phyloP scores from a whole-genome alignment of 768 basidiomycete species.

The Boletus barrowsii region DNA sequence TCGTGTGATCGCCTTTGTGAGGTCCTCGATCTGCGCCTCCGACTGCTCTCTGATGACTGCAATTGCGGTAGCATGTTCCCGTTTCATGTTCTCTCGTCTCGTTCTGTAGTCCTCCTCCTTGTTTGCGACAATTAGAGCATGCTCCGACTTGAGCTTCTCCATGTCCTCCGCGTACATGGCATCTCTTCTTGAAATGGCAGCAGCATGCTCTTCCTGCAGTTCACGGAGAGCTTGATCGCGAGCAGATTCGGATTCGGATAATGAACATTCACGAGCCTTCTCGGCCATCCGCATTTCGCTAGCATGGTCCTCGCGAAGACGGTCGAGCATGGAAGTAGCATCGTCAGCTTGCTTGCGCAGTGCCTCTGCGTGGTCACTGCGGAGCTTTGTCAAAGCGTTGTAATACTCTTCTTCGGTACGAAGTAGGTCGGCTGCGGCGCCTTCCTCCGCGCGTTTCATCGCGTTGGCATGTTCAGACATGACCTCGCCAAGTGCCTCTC shows the following conservation, averaged over 20 bases:
- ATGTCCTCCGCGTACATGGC: conserved; percentile 60
- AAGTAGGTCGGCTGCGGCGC: conserved; percentile 53
- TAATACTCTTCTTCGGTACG: conserved; percentile 81
- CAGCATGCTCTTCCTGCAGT: conserved; percentile 70
- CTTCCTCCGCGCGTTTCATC: conserved; percentile 61
- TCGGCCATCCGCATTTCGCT: conserved; percentile 71
- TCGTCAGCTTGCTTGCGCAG: conserved; percentile 62
- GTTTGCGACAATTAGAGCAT: conserved; percentile 47
- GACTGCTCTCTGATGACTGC: conserved; percentile 32
- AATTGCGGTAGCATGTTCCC: conserved; percentile 35
- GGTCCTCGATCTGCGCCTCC: conserved; percentile 52
- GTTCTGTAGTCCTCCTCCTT: conserved; percentile 60
- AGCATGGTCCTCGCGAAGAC: conserved; percentile 74
- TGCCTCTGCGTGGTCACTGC: conserved; percentile 64
- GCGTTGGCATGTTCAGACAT: conserved; percentile 51
- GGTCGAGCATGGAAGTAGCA: conserved; percentile 58
- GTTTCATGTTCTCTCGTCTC: conserved; percentile 30
- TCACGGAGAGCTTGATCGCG: conserved; percentile 58
- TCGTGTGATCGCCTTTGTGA: conserved; percentile 54
- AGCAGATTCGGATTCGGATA: conserved; percentile 72
- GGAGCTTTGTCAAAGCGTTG: conserved; percentile 73
- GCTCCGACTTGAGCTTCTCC: conserved; percentile 63
- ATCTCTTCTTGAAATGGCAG: conserved; percentile 66
- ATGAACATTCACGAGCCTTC: conserved; percentile 68
- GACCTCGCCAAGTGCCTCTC: conserved; percentile 45